Base-by-base conservation (phyloP, 306 rosid species). In the Mimosa bimucronata region DNA sequence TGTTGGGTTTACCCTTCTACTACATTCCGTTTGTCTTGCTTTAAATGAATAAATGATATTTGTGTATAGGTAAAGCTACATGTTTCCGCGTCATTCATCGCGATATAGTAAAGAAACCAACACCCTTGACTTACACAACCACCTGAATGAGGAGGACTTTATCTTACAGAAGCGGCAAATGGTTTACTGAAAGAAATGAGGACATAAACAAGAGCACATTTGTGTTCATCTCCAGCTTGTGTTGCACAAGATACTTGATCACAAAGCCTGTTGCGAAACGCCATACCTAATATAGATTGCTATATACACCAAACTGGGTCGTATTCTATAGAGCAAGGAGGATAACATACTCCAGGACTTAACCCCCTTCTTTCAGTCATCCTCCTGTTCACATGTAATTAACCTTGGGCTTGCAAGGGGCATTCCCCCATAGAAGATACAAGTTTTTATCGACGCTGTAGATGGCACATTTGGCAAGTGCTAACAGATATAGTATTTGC, bases 391-490 rank as follows among this genome's bases (percentile, higher is more conserved):
- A 40, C 74, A 50, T 77, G 29, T 29, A 64, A 23, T 46, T 4
- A 67, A 77, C 65, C 58, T 69, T n/a, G 31, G 6, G 71, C 57
- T 6, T 12, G 44, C 16, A 48, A 58, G 80, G 66, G 57, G 71
- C 71, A 61, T 74, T 74, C 61, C 30, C 34, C 10, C 42, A 78
- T 34, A 34, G 74, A 61, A 29, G 73, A 75, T 18, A 48, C 11
- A 7, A 75, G 34, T 55, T 55, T 81, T 84, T 86, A 84, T 64
- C 82, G 67, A 21, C 84, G 86, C n/a, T 45, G 86, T 28, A 71
- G 86, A 67, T 81, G 66, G 87, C 91, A 88, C 66, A 88, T 76
- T 73, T 83, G 85, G 37, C 88, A 88, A 13, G 67, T 28, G 50
- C 80, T 74, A 31, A 81, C 73, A 60, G 91, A 78, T 48, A 21